A percentile compares a stretch with the other conserved stretches of the same genome.
phyloP scores from a whole-genome alignment of 2,329 filamentous ascomycete species.

The Capronia americana region DNA sequence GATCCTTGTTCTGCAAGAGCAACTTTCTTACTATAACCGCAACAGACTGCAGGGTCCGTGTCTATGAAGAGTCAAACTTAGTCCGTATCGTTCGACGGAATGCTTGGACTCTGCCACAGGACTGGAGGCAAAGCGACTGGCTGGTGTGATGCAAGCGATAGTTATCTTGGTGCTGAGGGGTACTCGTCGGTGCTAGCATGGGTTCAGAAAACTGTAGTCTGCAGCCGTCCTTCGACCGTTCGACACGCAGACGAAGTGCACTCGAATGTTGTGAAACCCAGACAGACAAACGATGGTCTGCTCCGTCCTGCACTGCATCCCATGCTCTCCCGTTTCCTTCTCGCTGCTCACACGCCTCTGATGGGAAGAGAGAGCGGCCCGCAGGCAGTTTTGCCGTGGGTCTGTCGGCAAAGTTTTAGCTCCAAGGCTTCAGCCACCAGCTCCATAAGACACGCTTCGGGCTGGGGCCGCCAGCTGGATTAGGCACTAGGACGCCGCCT shows the following conservation, averaged over 20 bases:
- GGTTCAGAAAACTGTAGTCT: conserved; percentile 7
- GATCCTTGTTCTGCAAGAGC: neutral
- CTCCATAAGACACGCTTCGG: conserved; percentile 3
- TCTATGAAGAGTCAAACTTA: neutral
- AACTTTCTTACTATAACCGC: neutral
- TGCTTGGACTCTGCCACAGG: neutral
- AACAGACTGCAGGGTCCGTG: neutral
- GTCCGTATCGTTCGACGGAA: neutral
- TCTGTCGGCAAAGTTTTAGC: conserved; percentile 14
- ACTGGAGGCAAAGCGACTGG: neutral
- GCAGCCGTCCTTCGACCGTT: neutral
- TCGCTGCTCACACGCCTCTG: neutral
- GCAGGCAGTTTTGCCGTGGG: conserved; percentile 16
- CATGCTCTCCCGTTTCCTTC: neutral
- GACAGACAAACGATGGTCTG: neutral
- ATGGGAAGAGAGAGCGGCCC: conserved; percentile 22
- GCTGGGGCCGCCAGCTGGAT: conserved; percentile 16
- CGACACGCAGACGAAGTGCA: neutral
- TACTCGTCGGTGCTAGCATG: conserved; percentile 8
- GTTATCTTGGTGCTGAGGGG: conserved; percentile 2
- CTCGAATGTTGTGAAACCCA: conserved; percentile 2
- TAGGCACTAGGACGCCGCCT: conserved; percentile 12
- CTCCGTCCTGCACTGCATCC: neutral
- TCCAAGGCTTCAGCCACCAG: conserved; percentile 10
- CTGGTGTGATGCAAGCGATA: neutral